Percentiles rank a stretch among this genome's conserved stretches.
Conservation (phyloP, 305 asterid genomes). For the Ilex paraguariensis region DNA sequence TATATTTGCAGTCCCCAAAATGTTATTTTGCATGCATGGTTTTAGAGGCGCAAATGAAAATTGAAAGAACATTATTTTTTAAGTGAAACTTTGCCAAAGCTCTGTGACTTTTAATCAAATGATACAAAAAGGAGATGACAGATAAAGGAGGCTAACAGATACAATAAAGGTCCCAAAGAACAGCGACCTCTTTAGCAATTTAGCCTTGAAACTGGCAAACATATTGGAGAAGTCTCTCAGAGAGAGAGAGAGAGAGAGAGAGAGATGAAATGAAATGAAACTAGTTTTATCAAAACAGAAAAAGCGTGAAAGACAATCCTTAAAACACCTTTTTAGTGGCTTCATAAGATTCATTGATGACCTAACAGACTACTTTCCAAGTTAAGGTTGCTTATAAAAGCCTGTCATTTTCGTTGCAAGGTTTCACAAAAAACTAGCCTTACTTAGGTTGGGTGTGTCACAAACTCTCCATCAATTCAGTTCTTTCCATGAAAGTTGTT, state of each 20-base stretch:
- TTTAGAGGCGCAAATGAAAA: too few species aligned
- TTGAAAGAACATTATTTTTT: too few species aligned
- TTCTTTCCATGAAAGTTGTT: neutral
- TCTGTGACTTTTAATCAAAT: too few species aligned
- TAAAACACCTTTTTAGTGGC: slow-evolving; percentile 25
- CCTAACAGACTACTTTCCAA: slow-evolving; percentile 20
- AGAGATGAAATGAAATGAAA: too few species aligned
- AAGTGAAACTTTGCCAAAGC: too few species aligned
- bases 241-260: too few species aligned
- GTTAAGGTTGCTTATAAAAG: slow-evolving; percentile 13
- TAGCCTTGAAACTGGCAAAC: slow-evolving; percentile 31
- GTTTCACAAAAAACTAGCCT: neutral
- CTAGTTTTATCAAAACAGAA: slow-evolving; percentile 7
- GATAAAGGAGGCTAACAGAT: neutral
- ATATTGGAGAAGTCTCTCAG: slow-evolving; percentile 26
- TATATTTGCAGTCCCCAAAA: too few species aligned
- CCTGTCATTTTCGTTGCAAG: slow-evolving; percentile 2
- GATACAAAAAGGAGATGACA: neutral
- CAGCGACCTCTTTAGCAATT: slow-evolving; percentile 18
- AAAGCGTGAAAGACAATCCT: slow-evolving; percentile 37
- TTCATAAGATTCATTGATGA: slow-evolving; percentile 28
- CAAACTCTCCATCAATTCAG: neutral
- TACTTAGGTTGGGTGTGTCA: neutral
- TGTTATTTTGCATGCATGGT: too few species aligned
- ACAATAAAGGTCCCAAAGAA: neutral